Conservation (phyloP, 345 rosid species). For the Cardamine occulta region DNA sequence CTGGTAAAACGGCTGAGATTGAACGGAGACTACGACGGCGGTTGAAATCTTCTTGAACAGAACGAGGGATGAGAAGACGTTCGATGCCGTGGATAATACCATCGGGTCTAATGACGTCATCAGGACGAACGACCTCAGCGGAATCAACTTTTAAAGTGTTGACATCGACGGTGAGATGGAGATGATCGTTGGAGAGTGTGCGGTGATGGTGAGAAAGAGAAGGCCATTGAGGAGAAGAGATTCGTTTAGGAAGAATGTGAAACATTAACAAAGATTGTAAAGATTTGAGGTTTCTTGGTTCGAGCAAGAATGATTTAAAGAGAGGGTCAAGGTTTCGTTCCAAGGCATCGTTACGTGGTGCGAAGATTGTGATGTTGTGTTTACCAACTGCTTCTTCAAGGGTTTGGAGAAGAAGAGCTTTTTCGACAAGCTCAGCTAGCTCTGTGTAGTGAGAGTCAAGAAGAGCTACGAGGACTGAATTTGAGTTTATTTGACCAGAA, state of each 20-base stretch:
- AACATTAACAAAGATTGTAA: constrained; percentile 72
- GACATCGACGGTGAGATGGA: constrained; percentile 54
- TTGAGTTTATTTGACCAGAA: constrained; percentile 75
- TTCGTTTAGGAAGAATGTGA: constrained; percentile 74
- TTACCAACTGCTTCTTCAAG: constrained; percentile 84
- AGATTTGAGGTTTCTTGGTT: constrained; percentile 83
- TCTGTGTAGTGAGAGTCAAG: constrained; percentile 96
- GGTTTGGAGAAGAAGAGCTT: constrained; percentile 85
- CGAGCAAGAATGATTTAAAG: constrained; percentile 88
- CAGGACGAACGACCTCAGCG: constrained; percentile 51
- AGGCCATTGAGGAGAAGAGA: constrained; percentile 66
- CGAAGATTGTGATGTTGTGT: constrained; percentile 92
- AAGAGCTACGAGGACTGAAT: constrained; percentile 91
- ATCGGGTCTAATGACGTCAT: constrained; percentile 62
- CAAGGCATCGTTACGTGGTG: constrained; percentile 83
- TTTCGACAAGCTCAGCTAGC: constrained; percentile 84
- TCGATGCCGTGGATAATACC: constrained; percentile 82
- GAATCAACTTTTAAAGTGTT: constrained; percentile 48
- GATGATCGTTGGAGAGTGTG: constrained; percentile 55
- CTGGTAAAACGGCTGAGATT: constrained; percentile 70
- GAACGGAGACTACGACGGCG: constrained; percentile 63
- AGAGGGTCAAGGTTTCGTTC: constrained; percentile 86
- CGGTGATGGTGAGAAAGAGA: constrained; percentile 37
- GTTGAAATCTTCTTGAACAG: constrained; percentile 76
- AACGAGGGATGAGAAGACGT: constrained; percentile 63